Conservation (phyloP, 768 basidiomycete species). For the Cystoderma amianthinum region DNA sequence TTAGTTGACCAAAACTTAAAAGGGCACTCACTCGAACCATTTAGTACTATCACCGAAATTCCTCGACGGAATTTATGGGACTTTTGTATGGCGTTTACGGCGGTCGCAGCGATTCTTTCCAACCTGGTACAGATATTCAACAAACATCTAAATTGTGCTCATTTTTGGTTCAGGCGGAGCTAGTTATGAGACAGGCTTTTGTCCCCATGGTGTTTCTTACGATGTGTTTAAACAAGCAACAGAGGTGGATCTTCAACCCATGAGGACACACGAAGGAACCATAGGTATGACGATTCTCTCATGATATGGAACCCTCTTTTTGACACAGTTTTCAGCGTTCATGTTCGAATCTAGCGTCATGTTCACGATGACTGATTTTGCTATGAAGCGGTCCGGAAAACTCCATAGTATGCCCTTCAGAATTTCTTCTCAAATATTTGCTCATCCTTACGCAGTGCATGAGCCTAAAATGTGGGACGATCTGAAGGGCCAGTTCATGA, state of each 20-base stretch:
- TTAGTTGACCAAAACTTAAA: not conserved
- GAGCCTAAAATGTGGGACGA: constrained; percentile 65
- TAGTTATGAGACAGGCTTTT: constrained; percentile 59
- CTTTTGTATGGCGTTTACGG: constrained; percentile 57
- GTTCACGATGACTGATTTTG: constrained; percentile 59
- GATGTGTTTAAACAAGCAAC: constrained; percentile 55
- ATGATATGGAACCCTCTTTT: not conserved
- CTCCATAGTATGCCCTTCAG: constrained; percentile 37
- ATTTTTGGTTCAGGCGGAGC: constrained; percentile 30
- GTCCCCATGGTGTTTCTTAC: constrained; percentile 59
- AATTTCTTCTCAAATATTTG: not conserved
- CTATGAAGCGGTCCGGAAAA: constrained; percentile 51
- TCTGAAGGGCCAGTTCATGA: constrained; percentile 49
- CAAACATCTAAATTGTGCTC: not conserved
- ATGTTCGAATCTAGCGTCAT: constrained; percentile 63
- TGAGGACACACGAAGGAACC: constrained; percentile 44
- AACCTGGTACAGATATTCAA: constrained; percentile 31
- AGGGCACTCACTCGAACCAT: not conserved
- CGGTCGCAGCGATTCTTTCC: constrained; percentile 56
- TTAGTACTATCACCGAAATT: constrained; percentile 62
- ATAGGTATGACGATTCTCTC: constrained; percentile 29
- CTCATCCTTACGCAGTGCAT: constrained; percentile 31
- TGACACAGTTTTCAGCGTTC: constrained; percentile 28
- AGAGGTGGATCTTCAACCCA: constrained; percentile 43
- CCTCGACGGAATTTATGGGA: constrained; percentile 59